A percentile compares a stretch with the other conserved stretches of the same genome.
These are phyloP conservation scores for Beauveria brongniartii DNA, from an alignment of 2,329 filamentous ascomycete species.

Conservation along the genomic window DNA sequence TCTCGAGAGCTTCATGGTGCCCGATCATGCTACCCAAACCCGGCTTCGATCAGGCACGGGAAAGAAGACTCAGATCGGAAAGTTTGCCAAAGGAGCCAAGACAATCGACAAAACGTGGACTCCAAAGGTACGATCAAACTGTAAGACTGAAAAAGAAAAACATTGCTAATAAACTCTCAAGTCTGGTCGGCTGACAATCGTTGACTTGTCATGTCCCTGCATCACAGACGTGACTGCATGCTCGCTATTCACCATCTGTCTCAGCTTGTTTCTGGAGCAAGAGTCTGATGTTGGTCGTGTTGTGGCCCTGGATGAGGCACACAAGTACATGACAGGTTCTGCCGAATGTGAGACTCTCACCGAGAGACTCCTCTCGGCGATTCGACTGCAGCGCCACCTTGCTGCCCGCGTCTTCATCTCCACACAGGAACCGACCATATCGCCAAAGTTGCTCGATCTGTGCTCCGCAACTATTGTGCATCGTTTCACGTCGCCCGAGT, in stretches of 20 bases:
- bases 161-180: conserved; percentile 12
- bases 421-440: conserved; percentile 66
- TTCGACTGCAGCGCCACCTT: conserved; percentile 61
- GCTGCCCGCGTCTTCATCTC: conserved; percentile 58
- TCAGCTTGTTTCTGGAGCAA: conserved; percentile 54
- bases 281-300: conserved; percentile 42
- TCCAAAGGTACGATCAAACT: not conserved
- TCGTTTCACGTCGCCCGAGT: conserved; percentile 56
- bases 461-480: conserved; percentile 61
- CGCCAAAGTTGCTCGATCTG: conserved; percentile 56
- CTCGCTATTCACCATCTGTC: conserved; percentile 59
- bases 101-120: conserved; percentile 1
- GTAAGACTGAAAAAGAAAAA: not conserved
- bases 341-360: conserved; percentile 48
- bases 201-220: conserved; percentile 64
- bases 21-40: not conserved
- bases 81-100: not conserved
- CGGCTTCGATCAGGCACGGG: not conserved
- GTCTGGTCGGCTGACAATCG: conserved; percentile 50
- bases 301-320: conserved; percentile 64
- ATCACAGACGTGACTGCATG: conserved; percentile 57
- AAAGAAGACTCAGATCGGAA: not conserved
- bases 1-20: conserved; percentile 54
- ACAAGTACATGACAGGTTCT: conserved; percentile 59
- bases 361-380: conserved; percentile 48